Conservation (phyloP, 1,284 basidiomycete species). For the Xanthoconium separans region DNA sequence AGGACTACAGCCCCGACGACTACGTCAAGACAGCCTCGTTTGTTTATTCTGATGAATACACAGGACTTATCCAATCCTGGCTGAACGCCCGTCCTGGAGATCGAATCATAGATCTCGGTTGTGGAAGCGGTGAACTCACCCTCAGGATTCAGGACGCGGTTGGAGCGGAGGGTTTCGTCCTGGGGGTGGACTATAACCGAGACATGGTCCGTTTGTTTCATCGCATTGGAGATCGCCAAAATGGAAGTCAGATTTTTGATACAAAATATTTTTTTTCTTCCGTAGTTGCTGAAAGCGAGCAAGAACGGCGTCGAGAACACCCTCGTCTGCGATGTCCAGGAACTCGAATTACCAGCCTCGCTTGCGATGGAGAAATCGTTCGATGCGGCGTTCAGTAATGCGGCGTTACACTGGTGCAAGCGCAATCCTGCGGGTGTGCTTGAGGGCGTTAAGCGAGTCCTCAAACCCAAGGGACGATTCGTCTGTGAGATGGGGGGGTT, state of each 20-base stretch:
- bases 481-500: constrained; percentile 80
- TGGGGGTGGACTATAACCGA: constrained; percentile 69
- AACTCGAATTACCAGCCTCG: constrained; percentile 36
- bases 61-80: constrained; percentile 60
- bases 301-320: constrained; percentile 46
- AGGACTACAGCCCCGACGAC: constrained; percentile 47
- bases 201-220: constrained; percentile 59
- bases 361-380: constrained; percentile 35
- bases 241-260: background rate
- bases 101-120: constrained; percentile 76
- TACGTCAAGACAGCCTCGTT: constrained; percentile 66
- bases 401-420: constrained; percentile 85
- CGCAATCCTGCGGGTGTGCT: constrained; percentile 65
- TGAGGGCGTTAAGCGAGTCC: constrained; percentile 51
- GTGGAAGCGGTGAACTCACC: constrained; percentile 80
- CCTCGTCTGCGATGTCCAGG: constrained; percentile 54
- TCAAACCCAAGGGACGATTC: constrained; percentile 70
- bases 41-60: constrained; percentile 71
- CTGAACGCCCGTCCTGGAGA: constrained; percentile 65
- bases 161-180: constrained; percentile 51
- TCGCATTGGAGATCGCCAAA: background rate
- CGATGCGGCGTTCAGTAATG: constrained; percentile 76
- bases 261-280: background rate
- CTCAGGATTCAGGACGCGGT: constrained; percentile 55
- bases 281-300: constrained; percentile 58